A percentile compares a stretch with the other conserved stretches of the same genome.
These are phyloP conservation scores for Heterobasidion irregulare DNA, from an alignment of 1,284 basidiomycete genomes.

Conservation along the genomic window DNA sequence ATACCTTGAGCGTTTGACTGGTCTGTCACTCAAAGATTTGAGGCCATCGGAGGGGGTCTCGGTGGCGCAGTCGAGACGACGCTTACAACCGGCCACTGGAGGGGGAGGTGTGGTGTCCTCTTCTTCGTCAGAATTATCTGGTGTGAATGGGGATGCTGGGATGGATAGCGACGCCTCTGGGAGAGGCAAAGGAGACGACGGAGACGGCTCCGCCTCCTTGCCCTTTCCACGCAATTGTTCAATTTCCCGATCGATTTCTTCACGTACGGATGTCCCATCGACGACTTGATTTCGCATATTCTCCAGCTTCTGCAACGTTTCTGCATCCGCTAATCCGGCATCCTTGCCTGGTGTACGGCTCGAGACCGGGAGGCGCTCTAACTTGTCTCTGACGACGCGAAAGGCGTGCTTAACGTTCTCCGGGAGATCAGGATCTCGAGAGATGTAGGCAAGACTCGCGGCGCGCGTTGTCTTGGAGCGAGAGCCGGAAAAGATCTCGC, in stretches of 20 bases:
- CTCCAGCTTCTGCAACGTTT: not conserved
- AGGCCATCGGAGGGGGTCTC: not conserved
- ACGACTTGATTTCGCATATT: not conserved
- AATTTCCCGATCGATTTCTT: not conserved
- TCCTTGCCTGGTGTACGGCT: not conserved
- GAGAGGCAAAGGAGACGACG: not conserved
- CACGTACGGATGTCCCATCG: not conserved
- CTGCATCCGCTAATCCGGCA: not conserved
- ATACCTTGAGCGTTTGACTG: not conserved
- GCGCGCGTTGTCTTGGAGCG: not conserved
- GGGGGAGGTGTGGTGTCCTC: slow-evolving; percentile 9
- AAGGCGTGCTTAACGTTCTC: not conserved
- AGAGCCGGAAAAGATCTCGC: not conserved
- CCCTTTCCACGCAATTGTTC: not conserved
- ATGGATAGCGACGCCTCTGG: not conserved
- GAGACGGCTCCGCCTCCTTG: not conserved
- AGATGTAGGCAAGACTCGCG: not conserved
- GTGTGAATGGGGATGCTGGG: not conserved
- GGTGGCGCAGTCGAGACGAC: not conserved
- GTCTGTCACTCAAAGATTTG: not conserved
- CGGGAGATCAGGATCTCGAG: not conserved
- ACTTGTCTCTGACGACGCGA: not conserved
- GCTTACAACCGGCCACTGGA: slow-evolving; percentile 8
- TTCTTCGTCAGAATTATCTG: not conserved
- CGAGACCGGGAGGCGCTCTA: not conserved